A percentile compares a stretch with the other conserved stretches of the same genome.
These are phyloP conservation scores for Leccinum broughii DNA, from an alignment of 768 basidiomycete species.

Conservation along the genomic window DNA sequence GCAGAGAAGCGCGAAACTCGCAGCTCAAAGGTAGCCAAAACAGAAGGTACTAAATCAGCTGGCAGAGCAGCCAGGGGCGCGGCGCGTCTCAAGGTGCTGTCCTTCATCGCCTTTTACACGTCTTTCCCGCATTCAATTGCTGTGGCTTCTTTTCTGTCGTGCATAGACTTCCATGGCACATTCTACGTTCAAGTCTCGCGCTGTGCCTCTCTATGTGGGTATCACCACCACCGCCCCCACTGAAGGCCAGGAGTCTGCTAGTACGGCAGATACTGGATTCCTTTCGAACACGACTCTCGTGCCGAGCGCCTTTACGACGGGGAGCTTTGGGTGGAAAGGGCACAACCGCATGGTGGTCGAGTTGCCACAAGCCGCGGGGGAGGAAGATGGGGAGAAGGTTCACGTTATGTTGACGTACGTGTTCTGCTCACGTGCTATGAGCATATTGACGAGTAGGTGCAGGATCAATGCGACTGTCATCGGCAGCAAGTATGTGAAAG, in stretches of 20 bases:
- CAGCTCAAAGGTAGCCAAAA: conserved; percentile 54
- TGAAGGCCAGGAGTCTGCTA: conserved; percentile 30
- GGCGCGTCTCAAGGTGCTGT: conserved; percentile 46
- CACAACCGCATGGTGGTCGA: conserved; percentile 67
- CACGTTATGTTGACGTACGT: conserved; percentile 75
- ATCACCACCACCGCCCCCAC: conserved; percentile 65
- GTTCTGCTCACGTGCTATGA: background rate
- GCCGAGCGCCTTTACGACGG: conserved; percentile 65
- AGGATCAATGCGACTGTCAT: conserved; percentile 79
- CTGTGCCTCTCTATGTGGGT: conserved; percentile 66
- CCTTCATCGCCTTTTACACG: background rate
- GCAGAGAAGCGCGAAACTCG: conserved; percentile 40
- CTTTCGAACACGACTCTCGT: conserved; percentile 56
- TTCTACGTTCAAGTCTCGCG: conserved; percentile 60
- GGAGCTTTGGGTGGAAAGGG: conserved; percentile 87
- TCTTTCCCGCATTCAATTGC: conserved; percentile 1
- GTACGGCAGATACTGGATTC: conserved; percentile 55
- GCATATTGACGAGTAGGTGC: background rate
- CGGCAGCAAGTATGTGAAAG: conserved; percentile 60
- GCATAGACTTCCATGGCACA: conserved; percentile 47
- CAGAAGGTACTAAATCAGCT: conserved; percentile 33
- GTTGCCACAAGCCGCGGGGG: conserved; percentile 49
- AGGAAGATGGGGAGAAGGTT: conserved; percentile 58
- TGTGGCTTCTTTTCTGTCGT: background rate
- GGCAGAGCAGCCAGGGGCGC: conserved; percentile 40